Conservation (phyloP, 2,329 filamentous ascomycete genomes). For the Colletotrichum spaethianum region DNA sequence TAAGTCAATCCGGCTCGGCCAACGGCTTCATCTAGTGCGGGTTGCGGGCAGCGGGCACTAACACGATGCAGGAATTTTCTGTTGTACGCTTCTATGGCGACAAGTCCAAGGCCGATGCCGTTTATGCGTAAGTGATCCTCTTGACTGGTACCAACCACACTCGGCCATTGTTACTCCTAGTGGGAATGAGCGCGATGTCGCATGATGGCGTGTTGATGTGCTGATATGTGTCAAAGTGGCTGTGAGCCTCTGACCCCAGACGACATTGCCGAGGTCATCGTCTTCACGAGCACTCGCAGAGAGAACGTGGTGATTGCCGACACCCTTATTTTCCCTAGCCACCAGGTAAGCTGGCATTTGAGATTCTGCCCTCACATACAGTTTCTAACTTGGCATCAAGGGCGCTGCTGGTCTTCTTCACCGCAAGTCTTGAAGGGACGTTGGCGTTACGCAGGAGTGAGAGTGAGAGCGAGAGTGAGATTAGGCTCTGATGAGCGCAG, state of each 20-base stretch:
- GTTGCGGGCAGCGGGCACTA: background rate
- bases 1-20: constrained; percentile 52
- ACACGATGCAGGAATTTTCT: constrained; percentile 78
- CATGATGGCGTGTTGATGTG: background rate
- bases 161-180: background rate
- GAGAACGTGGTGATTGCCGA: constrained; percentile 95
- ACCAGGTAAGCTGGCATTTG: constrained; percentile 77
- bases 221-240: constrained; percentile 62
- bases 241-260: constrained; percentile 88
- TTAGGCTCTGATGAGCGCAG: background rate
- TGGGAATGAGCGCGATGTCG: constrained; percentile 21
- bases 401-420: constrained; percentile 51
- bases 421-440: constrained; percentile 44
- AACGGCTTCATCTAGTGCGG: background rate
- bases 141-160: background rate
- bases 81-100: constrained; percentile 91
- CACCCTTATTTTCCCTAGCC: constrained; percentile 87
- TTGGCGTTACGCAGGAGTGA: too few species aligned
- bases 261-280: constrained; percentile 91
- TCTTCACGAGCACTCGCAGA: constrained; percentile 85
- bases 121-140: constrained; percentile 80
- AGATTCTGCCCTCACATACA: background rate
- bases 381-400: constrained; percentile 41
- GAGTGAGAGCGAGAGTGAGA: background rate
- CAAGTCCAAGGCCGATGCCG: constrained; percentile 88